Evolutionary conservation across 2,329 filamentous ascomycete genomes (phyloP), one percentile per base, ranked within the genome.

Genomic region (Proliferodiscus dingleyae): DNA sequence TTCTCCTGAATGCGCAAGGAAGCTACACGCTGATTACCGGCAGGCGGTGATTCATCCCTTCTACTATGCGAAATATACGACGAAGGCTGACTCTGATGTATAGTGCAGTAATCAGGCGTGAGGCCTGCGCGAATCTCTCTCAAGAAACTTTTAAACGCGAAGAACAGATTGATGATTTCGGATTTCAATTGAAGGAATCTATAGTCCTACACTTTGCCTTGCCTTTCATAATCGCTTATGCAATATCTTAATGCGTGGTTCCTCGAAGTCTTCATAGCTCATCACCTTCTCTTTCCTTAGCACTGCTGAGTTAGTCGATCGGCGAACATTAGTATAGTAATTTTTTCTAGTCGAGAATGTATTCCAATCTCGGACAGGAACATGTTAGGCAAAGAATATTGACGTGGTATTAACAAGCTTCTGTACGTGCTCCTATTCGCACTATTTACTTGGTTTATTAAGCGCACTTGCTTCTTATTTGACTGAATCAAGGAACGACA

Each of bases 261-360:
- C 32, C 24, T 33, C 46, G 21, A 58, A 34, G 41, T 67, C 52
- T 34, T 64, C 57, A 46, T 69, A 71, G 9, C 55, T 58, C 2
- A 49, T 46, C 8, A 46, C 43, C 43, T 65, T 52, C 1, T 37
- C 42, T 23, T 39, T 49, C 16, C 46, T 32, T 36, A 50, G 36
- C 11, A 44, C 44, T 1, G 41, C 4, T 18, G 37, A 50, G 43
- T 5, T 43, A 3, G 39, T 47, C 16, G 26, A 47, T 37, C 36
- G 34, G 28, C 44, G 40, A 44, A 47, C 40, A 34, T 50, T 47
- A 32, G 30, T 30, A 41, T 50, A 33, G 28, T 50, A 37, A 18
- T 37, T 45, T n/a, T 56, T 52, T 41, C 22, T 39, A 23, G 37
- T 39, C 13, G 49, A 32, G 28, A 46, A 46, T 15, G 16, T 47